phyloP scores from a whole-genome alignment of 495 filamentous ascomycete genomes.

The Xylaria cubensis region DNA sequence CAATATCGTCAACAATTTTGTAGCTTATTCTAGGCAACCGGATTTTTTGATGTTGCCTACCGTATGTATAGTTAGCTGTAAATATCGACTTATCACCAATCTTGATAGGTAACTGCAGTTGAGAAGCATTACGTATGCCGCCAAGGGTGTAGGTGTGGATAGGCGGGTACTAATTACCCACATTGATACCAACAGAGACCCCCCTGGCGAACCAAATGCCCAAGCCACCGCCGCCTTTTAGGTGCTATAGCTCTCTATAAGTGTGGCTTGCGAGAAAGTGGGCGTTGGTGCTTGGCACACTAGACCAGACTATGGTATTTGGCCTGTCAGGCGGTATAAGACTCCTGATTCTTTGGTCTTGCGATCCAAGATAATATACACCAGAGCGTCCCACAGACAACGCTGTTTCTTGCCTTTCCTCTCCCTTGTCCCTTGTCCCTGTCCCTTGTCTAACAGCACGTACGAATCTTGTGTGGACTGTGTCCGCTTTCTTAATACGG shows the following conservation, averaged over 20 bases:
- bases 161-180: background rate
- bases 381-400: constrained; percentile 17
- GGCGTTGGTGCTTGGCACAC: constrained; percentile 11
- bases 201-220: background rate
- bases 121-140: constrained; percentile 7
- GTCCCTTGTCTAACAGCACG: constrained; percentile 6
- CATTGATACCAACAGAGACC: background rate
- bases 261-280: background rate
- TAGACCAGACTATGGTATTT: background rate
- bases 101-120: background rate
- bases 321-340: constrained; percentile 27
- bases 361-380: constrained; percentile 22
- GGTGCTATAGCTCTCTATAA: background rate
- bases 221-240: constrained; percentile 20
- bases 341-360: constrained; percentile 25
- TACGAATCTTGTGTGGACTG: constrained; percentile 29
- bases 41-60: background rate
- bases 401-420: constrained; percentile 20
- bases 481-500: constrained; percentile 31
- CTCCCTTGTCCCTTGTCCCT: constrained; percentile 13
- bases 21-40: constrained; percentile 7
- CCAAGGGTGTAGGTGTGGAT: background rate
- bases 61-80: background rate
- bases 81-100: background rate
- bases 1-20: background rate